Conservation (phyloP, 164 flowering plant genomes). For the Pachysandra terminalis region DNA sequence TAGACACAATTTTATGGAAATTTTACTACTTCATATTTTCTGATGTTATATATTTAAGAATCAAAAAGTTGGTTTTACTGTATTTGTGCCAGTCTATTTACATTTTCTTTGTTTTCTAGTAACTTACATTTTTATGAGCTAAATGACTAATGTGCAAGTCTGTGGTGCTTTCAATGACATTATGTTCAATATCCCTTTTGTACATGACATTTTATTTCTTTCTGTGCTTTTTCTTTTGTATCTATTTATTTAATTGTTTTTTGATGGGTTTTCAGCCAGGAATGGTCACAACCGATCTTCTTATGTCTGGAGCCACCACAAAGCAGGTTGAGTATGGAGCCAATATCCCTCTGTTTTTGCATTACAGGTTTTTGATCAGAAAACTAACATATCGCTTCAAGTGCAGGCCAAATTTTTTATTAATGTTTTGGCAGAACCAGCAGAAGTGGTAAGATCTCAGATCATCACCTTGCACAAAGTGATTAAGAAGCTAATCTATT, state of each 20-base stretch:
- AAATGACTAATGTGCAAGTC: no score
- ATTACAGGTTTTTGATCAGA: background rate
- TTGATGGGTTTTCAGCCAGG: slow-evolving; percentile 65
- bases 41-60: no score
- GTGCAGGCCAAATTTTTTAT: slow-evolving; percentile 96
- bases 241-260: background rate
- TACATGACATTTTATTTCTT: background rate
- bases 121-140: no score
- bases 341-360: background rate
- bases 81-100: no score
- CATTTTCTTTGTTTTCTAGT: no score
- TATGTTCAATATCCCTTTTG: background rate
- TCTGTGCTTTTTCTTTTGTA: background rate
- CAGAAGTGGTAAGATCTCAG: slow-evolving; percentile 73
- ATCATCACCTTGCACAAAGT: background rate
- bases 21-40: no score
- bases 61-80: no score
- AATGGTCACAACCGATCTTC: slow-evolving; percentile 97
- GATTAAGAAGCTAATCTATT: background rate
- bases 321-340: slow-evolving; percentile 58
- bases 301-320: slow-evolving; percentile 92
- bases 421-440: slow-evolving; percentile 89
- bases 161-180: background rate
- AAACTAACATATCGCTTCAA: background rate
- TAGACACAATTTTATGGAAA: no score